These are phyloP conservation scores for Cicer yamashitae DNA, from an alignment of 306 rosid genomes.

Conservation along the genomic window DNA sequence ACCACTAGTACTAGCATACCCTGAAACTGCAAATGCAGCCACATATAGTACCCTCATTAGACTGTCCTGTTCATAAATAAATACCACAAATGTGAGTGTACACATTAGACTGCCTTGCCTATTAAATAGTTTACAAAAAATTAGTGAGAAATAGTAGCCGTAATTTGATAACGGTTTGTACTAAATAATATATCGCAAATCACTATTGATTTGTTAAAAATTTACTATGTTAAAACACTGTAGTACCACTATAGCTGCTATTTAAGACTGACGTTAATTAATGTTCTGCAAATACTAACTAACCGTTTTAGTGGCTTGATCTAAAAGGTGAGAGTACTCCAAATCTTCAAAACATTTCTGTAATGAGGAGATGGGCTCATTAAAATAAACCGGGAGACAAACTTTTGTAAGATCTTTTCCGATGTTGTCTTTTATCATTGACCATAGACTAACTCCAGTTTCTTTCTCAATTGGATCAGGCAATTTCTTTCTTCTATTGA, in stretches of 20 bases:
- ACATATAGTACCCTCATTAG: conserved; percentile 81
- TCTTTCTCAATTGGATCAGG: conserved; percentile 93
- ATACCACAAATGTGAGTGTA: conserved; percentile 22
- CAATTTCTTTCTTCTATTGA: conserved; percentile 74
- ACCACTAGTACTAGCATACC: conserved; percentile 84
- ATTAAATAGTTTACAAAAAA: no score
- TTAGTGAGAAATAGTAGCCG: no score
- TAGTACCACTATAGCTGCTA: no score
- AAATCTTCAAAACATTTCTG: conserved; percentile 93
- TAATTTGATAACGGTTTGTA: no score
- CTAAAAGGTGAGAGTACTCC: conserved; percentile 83
- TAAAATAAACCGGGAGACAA: conserved; percentile 93
- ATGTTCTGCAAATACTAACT: conserved; percentile 36
- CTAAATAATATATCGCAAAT: no score
- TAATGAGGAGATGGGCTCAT: conserved; percentile 87
- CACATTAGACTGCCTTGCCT: no score
- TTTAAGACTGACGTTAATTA: no score
- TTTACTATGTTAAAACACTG: no score
- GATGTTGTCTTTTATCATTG: conserved; percentile 87
- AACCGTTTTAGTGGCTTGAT: conserved; percentile 85
- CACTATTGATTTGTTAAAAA: no score
- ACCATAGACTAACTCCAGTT: conserved; percentile 86
- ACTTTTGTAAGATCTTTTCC: conserved; percentile 94
- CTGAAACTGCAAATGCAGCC: conserved; percentile 97
- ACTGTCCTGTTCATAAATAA: conserved; percentile 64